Evolutionary conservation across 2,329 filamentous ascomycete species (phyloP), one percentile per base, ranked within the genome.

Genomic region (Penicillium sp.): DNA sequence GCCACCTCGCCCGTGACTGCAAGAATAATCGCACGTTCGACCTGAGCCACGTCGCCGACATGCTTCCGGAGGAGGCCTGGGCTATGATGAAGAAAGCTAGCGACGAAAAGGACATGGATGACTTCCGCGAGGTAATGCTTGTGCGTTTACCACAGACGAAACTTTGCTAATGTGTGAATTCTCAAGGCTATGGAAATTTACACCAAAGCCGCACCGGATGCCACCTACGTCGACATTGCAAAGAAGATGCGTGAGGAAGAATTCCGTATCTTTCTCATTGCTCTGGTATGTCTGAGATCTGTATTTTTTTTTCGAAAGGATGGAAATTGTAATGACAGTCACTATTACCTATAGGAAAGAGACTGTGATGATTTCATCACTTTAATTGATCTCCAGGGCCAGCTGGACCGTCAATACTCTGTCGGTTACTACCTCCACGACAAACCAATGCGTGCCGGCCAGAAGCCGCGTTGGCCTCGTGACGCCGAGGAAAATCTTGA

Each of bases 341-440:
- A 5, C 10, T 31, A 31, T 46, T 7, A 18, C 40, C 33, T 59
- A 39, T n/a, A 80, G 78, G 73, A 78, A 66, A 74, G 79, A 66
- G 69, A 77, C 69, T 62, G 75, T 54, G 63, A 67, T 9, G 73
- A 77, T 35, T 78, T 76, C 44, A 79, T 80, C 66, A 83, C 77
- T 50, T 75, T 83, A 24, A 79, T 86, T 62, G 78, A 83, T 60
- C 74, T 85, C 10, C 77, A 83, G 61, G 84, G 84, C 49, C 81
- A 83, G 54, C 65, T 77, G 18, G 78, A 80, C 58, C 79, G 81
- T 69, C 79, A 80, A 60, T 85, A 79, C 58, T 74, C 78, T 27
- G 76, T 85, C 55, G 78, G 78, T 0, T 81, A 82, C 69, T 83
- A 79, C 68, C 79, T 77, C 64, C 77, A 71, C 13, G 61, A 70